Evolutionary conservation across 768 basidiomycete species (phyloP).

Genomic region (Leccinum subtestaceum): DNA sequence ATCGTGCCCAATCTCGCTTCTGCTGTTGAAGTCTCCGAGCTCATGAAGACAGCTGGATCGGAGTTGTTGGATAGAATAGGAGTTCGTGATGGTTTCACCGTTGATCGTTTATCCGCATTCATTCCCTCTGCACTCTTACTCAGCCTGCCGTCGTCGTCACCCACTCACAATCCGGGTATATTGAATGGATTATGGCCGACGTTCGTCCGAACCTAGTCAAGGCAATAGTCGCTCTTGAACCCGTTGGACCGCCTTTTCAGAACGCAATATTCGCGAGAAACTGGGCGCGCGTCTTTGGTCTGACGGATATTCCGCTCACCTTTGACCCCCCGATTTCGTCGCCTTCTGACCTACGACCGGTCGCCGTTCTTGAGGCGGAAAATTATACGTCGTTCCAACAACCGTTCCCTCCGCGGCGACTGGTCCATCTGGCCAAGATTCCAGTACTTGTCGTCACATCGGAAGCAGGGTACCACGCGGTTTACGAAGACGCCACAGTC

Average conservation of each 20-base stretch:
- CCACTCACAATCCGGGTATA: conserved; percentile 49
- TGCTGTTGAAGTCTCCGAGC: conserved; percentile 35
- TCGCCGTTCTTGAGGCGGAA: conserved; percentile 23
- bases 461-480: conserved; percentile 48
- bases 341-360: conserved; percentile 35
- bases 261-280: conserved; percentile 36
- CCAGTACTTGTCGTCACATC: conserved; percentile 50
- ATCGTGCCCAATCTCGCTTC: conserved; percentile 40
- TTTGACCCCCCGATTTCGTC: conserved; percentile 42
- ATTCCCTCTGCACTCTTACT: neutral
- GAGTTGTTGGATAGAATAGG: conserved; percentile 47
- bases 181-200: conserved; percentile 51
- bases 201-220: conserved; percentile 42
- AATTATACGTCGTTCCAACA: conserved; percentile 44
- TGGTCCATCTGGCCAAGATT: conserved; percentile 41
- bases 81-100: conserved; percentile 30
- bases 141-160: conserved; percentile 48
- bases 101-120: neutral
- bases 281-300: conserved; percentile 42
- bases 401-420: conserved; percentile 38
- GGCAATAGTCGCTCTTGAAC: conserved; percentile 50
- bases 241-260: conserved; percentile 49
- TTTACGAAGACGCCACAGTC: conserved; percentile 47
- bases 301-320: conserved; percentile 46
- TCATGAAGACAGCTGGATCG: conserved; percentile 41